Evolutionary conservation across 148 eudicot genomes (phyloP), one percentile per base, ranked within the genome.

Genomic region (Chenopodium berlandieri): DNA sequence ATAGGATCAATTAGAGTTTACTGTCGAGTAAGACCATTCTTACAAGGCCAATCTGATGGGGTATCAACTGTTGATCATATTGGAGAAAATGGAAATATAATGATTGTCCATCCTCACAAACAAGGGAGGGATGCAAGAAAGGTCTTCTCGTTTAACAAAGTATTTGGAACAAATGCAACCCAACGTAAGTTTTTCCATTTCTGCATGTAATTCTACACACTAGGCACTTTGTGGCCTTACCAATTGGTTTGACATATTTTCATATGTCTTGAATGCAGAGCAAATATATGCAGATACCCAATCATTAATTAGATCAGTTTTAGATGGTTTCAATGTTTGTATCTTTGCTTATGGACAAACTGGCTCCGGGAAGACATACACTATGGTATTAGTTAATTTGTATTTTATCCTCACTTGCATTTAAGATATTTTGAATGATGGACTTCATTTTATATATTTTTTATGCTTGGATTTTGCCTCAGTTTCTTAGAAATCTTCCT

Each of bases 331-430:
- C 72, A 96, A 96, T 65, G 94, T 94, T 74, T 96, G 99, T 79
- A 96, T 96, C 78, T 96, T 96, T 84, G 99, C 99, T 14, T 96
- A 96, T 77, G 99, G 99, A 73, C 99, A 96, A 78, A 96, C 99
- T 40, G 99, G 99, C 73, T 96, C 99, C n/a, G 99, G 99, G 74
- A 96, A 96, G 85, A 96, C 99, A 25, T 96, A 91, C 83, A 96
- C 99, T 64, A 96, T 96, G 99, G 99, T 96, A 92, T 20, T 50
- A 20, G 17, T 30, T 16, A 27, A 2, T 32, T 62, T 0, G 2
- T 56, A 13, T 30, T 44, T 1, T 1, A 22, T 20, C 1, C 37
- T 80, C 14, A 32, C 12, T 32, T 37, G 25, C 25, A 62, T n/a
- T 20, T 62, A 62, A 27, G 9, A 62, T 9, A 20, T 62, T 62